Base-by-base conservation (phyloP, 23 red algal genomes). In the Gracilaria gracilis region DNA sequence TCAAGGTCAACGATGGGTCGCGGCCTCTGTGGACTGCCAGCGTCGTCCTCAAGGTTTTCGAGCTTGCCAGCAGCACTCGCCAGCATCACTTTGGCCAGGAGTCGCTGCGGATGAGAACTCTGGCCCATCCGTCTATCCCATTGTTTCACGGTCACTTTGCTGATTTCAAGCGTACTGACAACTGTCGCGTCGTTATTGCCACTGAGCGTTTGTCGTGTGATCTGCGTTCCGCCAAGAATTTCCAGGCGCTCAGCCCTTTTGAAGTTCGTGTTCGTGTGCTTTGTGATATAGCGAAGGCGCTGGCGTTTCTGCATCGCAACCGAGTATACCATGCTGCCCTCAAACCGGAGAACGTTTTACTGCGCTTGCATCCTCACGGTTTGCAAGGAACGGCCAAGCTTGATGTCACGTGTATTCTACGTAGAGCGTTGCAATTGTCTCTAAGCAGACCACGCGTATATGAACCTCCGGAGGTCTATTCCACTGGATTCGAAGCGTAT, bases 291-390 rank as follows among this genome's bases (percentile, higher is more conserved):
- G 73, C 76, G 1, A 61, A 49, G 6, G 87, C 87, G 0, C 57
- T 90, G 35, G 87, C 87, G 17, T 90, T 54, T 67, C 57, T 90
- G 34, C 87, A 90, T 51, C 21, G 44, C 19, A 37, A 51, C 16
- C 31, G 87, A 15, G 62, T 90, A 17, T 64, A 57, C 12, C 75
- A 90, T 21, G 38, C 59, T 9, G 71, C 65, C 9, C 37, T 90
- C 16, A 79, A 51, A 21, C 73, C 87, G n/a, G 74, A 90, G 39
- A 90, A 80, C 38, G 76, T 90, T 24, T 80, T 90, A 36, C 71
- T 90, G 17, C 73, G 76, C 28, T 61, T 90, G 5, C 73, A 80
- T 14, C 24, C 47, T 16, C 67, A 57, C 21, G 62, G 57, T n/a
- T 40, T 64, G 24, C 77, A 90, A 34, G 87, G 87, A 14, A 28